Conservation (phyloP, 176 grass and related monocot species). For the Tillandsia fasciculata region DNA sequence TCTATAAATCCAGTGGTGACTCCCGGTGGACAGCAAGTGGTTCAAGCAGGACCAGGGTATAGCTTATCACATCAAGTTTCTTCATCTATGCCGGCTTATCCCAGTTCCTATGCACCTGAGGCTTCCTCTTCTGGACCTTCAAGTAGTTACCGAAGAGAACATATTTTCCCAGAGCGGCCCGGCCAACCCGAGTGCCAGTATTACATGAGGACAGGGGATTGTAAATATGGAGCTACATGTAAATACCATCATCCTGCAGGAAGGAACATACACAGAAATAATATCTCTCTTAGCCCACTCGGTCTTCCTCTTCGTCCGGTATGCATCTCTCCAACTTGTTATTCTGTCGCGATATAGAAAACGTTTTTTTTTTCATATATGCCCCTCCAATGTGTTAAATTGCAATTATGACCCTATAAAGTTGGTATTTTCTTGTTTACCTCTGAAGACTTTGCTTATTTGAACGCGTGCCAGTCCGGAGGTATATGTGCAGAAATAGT, state of each 20-base stretch:
- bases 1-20: slow-evolving; percentile 20
- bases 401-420: too few species aligned
- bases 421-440: too few species aligned
- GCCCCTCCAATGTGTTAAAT: too few species aligned
- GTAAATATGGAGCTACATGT: slow-evolving; percentile 38
- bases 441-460: too few species aligned
- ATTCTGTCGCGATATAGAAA: background rate
- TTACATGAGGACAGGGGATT: slow-evolving; percentile 44
- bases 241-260: slow-evolving; percentile 35
- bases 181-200: slow-evolving; percentile 33
- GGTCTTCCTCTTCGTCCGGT: slow-evolving; percentile 46
- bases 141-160: slow-evolving; percentile 8
- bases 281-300: slow-evolving; percentile 28
- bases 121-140: slow-evolving; percentile 20
- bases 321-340: slow-evolving; percentile 11
- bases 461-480: too few species aligned
- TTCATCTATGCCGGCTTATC: slow-evolving; percentile 6
- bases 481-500: too few species aligned
- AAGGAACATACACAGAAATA: slow-evolving; percentile 22
- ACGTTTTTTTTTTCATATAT: too few species aligned
- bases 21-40: slow-evolving; percentile 25
- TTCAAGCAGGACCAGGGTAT: slow-evolving; percentile 28
- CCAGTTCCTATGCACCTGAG: slow-evolving; percentile 9
- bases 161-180: slow-evolving; percentile 30
- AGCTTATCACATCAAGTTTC: slow-evolving; percentile 19